Conservation (phyloP, 805 yeast genomes). For the Kazachstania bromeliacearum region DNA sequence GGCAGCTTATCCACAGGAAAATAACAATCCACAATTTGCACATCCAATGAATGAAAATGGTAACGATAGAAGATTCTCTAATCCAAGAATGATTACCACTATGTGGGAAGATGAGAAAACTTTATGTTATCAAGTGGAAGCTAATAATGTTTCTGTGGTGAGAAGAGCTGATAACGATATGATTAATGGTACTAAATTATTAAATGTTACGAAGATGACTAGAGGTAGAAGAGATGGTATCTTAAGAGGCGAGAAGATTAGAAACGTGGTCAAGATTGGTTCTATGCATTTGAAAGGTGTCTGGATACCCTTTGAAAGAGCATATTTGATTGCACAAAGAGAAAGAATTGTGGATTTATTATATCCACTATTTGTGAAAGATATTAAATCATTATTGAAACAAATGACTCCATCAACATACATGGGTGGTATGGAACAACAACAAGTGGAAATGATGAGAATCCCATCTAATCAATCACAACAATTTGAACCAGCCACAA, state of each 20-base stretch:
- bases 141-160: conserved; percentile 69
- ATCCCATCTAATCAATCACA: neutral
- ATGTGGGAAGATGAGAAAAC: conserved; percentile 88
- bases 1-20: no score
- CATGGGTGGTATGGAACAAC: neutral
- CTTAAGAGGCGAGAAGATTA: conserved; percentile 61
- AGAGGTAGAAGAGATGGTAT: conserved; percentile 82
- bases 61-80: neutral
- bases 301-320: conserved; percentile 84
- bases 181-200: conserved; percentile 76
- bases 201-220: conserved; percentile 81
- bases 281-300: conserved; percentile 85
- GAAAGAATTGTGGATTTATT: conserved; percentile 64
- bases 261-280: conserved; percentile 79
- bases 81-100: conserved; percentile 57
- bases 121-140: conserved; percentile 76
- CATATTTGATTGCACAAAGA: conserved; percentile 72
- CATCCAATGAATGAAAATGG: neutral
- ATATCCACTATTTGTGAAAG: conserved; percentile 64
- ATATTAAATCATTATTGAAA: conserved; percentile 44
- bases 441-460: neutral
- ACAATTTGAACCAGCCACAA: neutral
- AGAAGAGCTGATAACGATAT: conserved; percentile 78
- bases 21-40: neutral
- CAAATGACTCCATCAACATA: conserved; percentile 3